Percentiles rank a stretch among this genome's conserved stretches.
Evolutionary conservation across 495 filamentous ascomycete genomes (phyloP).

Genomic region (Neurospora sp.): DNA sequence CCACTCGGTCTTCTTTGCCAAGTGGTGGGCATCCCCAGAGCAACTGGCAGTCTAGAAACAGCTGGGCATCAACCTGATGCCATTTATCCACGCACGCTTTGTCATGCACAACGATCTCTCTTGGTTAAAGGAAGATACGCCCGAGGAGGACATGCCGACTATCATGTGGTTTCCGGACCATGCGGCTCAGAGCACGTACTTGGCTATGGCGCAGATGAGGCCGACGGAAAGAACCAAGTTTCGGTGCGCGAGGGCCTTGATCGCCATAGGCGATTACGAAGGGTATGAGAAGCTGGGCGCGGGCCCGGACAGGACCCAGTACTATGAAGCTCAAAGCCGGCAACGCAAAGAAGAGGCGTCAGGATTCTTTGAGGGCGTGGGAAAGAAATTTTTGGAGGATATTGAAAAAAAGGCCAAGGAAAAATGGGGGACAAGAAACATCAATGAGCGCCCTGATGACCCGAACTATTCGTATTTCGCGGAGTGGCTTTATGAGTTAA

Average conservation of each 20-base stretch:
- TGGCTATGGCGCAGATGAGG: background rate
- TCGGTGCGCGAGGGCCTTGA: background rate
- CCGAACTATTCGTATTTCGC: background rate
- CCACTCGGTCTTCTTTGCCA: constrained; percentile 6
- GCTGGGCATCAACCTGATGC: background rate
- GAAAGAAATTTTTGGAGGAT: background rate
- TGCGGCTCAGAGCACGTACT: background rate
- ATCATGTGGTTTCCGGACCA: background rate
- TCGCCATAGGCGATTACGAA: background rate
- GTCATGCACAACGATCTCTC: background rate
- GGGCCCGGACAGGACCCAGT: background rate
- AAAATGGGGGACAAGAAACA: background rate
- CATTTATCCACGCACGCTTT: background rate
- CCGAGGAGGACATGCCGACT: background rate
- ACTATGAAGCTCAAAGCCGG: background rate
- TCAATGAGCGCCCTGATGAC: background rate
- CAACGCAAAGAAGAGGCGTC: background rate
- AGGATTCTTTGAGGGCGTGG: background rate
- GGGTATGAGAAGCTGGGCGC: background rate
- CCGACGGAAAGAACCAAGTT: background rate
- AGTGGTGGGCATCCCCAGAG: background rate
- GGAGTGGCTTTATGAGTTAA: background rate
- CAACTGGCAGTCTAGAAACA: background rate
- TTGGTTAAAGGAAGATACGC: background rate
- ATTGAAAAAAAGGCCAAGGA: background rate